phyloP scores from a whole-genome alignment of 2,329 filamentous ascomycete genomes.

The Cytospora schulzeri region DNA sequence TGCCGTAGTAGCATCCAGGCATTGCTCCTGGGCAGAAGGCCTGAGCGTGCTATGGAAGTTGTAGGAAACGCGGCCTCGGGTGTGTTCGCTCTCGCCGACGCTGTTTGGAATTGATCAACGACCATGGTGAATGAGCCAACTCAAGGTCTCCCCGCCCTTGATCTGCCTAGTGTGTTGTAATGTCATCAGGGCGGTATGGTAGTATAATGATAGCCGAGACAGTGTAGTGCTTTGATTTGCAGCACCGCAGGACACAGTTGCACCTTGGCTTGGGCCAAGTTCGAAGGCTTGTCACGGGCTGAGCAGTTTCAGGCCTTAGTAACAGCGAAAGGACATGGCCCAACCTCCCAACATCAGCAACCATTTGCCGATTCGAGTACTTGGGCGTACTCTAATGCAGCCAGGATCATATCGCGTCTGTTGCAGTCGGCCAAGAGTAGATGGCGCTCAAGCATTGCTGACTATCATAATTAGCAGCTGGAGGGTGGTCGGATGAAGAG shows the following conservation, averaged over 20 bases:
- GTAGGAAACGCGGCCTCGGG: neutral
- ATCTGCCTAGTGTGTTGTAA: neutral
- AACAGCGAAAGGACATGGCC: conserved; percentile 8
- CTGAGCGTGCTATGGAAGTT: neutral
- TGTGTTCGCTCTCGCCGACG: neutral
- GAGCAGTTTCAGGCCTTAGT: conserved; percentile 13
- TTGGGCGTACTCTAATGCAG: conserved; percentile 3
- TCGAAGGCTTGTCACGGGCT: conserved; percentile 15
- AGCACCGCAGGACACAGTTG: conserved; percentile 8
- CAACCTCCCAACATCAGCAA: conserved; percentile 1
- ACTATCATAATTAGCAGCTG: neutral
- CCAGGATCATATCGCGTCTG: neutral
- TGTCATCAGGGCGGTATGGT: neutral
- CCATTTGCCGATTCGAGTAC: conserved; percentile 7
- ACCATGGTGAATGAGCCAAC: neutral
- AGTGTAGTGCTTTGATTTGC: conserved; percentile 16
- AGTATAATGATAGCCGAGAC: neutral
- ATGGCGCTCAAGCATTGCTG: neutral
- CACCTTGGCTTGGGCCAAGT: neutral
- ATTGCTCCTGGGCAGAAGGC: neutral
- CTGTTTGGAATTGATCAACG: neutral
- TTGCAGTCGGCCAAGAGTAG: neutral
- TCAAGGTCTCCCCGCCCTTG: neutral
- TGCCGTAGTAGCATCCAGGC: neutral
- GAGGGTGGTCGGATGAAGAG: neutral